These are phyloP conservation scores for Citrus reticulata DNA, from an alignment of 345 rosid genomes.

Conservation along the genomic window DNA sequence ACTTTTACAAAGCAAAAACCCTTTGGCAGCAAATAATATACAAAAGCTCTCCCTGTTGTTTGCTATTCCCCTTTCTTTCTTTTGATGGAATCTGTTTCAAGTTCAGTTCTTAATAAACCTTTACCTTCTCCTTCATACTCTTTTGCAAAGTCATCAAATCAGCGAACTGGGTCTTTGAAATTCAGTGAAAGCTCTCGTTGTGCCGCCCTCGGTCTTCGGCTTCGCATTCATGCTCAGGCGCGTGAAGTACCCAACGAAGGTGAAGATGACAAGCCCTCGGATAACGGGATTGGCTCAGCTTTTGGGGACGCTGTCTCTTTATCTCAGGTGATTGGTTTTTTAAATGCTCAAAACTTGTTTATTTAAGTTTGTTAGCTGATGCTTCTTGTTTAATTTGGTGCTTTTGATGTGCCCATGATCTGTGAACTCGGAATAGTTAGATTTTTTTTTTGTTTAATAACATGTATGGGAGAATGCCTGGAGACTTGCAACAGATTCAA, in stretches of 20 bases:
- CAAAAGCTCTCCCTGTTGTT: not conserved
- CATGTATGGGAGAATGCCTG: not conserved
- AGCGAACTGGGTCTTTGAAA: constrained; percentile 41
- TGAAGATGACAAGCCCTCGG: constrained; percentile 32
- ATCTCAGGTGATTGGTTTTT: constrained; percentile 42
- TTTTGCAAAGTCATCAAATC: constrained; percentile 18
- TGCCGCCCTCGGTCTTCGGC: constrained; percentile 26
- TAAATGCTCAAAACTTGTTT: not conserved
- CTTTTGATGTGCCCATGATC: not conserved
- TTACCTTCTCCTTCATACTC: constrained; percentile 31
- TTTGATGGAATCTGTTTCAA: constrained; percentile 55
- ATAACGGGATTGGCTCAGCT: constrained; percentile 34
- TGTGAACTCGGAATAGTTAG: not conserved
- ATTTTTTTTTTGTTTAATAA: no score
- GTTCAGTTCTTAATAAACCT: constrained; percentile 22
- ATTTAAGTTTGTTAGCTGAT: not conserved
- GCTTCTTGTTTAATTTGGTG: not conserved
- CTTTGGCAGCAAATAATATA: not conserved
- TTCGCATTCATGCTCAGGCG: constrained; percentile 39
- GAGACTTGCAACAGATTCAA: not conserved
- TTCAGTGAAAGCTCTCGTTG: constrained; percentile 26
- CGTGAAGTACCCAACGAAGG: constrained; percentile 40
- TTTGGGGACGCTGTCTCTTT: constrained; percentile 41
- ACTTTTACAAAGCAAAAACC: not conserved
- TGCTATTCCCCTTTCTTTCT: not conserved